These are phyloP conservation scores for Bodo saltans DNA, from an alignment of 78 protist species.

Conservation along the genomic window DNA sequence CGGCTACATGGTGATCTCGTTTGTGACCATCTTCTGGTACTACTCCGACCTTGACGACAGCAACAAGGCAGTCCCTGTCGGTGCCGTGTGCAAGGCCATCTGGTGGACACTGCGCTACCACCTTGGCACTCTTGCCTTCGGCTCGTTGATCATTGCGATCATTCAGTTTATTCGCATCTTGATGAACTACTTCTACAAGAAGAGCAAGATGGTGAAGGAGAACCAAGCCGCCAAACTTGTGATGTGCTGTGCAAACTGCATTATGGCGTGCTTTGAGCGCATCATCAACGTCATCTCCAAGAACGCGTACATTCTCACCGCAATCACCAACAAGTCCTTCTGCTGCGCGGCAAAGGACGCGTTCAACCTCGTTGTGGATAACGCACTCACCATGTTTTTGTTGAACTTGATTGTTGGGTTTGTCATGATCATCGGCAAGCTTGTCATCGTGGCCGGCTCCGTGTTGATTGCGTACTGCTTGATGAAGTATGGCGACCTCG, in stretches of 20 bases:
- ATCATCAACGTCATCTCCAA: constrained; percentile 69
- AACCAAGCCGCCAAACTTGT: not conserved
- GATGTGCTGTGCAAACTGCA: constrained; percentile 58
- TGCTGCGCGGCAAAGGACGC: constrained; percentile 66
- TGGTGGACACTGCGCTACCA: constrained; percentile 60
- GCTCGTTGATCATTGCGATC: constrained; percentile 71
- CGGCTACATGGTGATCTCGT: constrained; percentile 61
- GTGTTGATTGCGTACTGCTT: constrained; percentile 32
- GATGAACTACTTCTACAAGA: constrained; percentile 40
- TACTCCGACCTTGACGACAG: constrained; percentile 33
- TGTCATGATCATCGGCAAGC: constrained; percentile 50
- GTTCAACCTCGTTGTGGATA: constrained; percentile 46
- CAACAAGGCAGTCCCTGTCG: constrained; percentile 35
- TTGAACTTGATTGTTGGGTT: constrained; percentile 43
- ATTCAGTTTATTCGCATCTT: constrained; percentile 67
- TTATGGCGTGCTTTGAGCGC: constrained; percentile 68
- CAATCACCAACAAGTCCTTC: constrained; percentile 54
- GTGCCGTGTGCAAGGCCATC: constrained; percentile 46
- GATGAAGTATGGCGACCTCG: constrained; percentile 17
- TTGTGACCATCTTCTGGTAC: constrained; percentile 71
- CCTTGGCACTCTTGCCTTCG: constrained; percentile 74
- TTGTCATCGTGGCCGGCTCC: constrained; percentile 34
- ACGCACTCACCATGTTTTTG: constrained; percentile 60
- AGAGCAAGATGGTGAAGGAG: constrained; percentile 20
- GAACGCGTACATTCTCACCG: constrained; percentile 80